phyloP scores from a whole-genome alignment of 106 monocot species.

The Dendrobium catenatum region DNA sequence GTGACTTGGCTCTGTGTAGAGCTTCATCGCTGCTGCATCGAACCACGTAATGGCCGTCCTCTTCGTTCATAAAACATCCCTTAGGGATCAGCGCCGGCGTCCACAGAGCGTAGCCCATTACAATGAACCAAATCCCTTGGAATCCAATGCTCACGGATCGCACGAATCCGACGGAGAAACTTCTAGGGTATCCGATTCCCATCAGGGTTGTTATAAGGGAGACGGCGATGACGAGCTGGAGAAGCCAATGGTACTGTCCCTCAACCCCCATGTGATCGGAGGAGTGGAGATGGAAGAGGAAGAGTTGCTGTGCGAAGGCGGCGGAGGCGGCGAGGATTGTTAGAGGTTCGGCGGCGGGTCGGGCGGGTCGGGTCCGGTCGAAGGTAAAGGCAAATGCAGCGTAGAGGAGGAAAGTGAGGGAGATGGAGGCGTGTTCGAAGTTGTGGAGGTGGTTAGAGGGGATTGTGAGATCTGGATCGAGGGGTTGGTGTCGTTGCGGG shows the following conservation, averaged over 20 bases:
- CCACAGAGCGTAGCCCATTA: constrained; percentile 76
- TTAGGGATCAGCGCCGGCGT: constrained; percentile 31
- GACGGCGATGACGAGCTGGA: constrained; percentile 53
- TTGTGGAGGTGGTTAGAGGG: constrained; percentile 64
- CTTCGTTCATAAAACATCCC: constrained; percentile 51
- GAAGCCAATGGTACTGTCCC: constrained; percentile 74
- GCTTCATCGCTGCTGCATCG: constrained; percentile 33
- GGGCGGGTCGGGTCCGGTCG: constrained; percentile 15
- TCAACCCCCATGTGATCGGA: constrained; percentile 85
- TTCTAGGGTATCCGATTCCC: constrained; percentile 31
- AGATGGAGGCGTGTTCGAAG: constrained; percentile 73
- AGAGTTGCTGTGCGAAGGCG: constrained; percentile 60
- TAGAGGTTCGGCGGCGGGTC: constrained; percentile 18
- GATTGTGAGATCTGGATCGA: constrained; percentile 51
- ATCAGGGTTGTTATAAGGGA: constrained; percentile 50
- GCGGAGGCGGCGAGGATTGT: constrained; percentile 35
- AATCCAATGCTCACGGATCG: constrained; percentile 55
- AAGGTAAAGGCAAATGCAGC: constrained; percentile 28
- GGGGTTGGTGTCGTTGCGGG: constrained; percentile 39
- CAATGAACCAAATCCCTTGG: constrained; percentile 60
- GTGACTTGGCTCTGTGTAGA: constrained; percentile 43
- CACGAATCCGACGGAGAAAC: constrained; percentile 47
- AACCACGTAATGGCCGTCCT: constrained; percentile 45
- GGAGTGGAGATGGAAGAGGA: constrained; percentile 81
- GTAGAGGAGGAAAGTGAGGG: constrained; percentile 35